Conservation (phyloP, 768 basidiomycete species). For the Naematelia encephala region DNA sequence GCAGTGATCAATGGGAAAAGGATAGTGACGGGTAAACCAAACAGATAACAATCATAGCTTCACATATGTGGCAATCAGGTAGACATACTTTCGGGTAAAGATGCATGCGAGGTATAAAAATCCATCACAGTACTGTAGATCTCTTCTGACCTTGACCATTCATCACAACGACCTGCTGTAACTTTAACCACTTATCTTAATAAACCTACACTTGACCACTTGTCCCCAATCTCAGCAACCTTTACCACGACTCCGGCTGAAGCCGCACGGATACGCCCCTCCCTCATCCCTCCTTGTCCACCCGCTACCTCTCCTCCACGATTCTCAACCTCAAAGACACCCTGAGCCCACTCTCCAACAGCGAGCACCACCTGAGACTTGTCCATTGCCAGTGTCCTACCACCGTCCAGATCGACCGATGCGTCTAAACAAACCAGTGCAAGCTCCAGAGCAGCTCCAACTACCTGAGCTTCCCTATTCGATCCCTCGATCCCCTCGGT, state of each 20-base stretch:
- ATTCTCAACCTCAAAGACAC: slow-evolving; percentile 64
- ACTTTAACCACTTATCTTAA: no score
- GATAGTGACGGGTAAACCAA: not conserved
- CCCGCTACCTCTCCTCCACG: slow-evolving; percentile 61
- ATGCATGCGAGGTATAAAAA: not conserved
- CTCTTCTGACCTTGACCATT: no score
- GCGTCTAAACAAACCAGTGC: slow-evolving; percentile 72
- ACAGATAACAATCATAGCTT: no score
- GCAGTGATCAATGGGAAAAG: not conserved
- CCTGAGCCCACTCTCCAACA: slow-evolving; percentile 74
- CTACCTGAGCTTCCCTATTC: slow-evolving; percentile 65
- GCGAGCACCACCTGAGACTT: slow-evolving; percentile 68
- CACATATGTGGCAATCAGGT: no score
- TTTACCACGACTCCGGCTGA: slow-evolving; percentile 79
- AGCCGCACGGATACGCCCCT: slow-evolving; percentile 61
- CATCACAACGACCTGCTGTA: no score
- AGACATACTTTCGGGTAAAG: not conserved
- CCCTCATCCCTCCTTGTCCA: slow-evolving; percentile 62
- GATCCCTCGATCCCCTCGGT: slow-evolving; percentile 9
- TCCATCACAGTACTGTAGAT: not conserved
- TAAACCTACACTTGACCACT: slow-evolving; percentile 64
- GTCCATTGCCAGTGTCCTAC: slow-evolving; percentile 69
- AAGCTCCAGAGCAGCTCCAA: slow-evolving; percentile 73
- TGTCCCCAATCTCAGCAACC: slow-evolving; percentile 66
- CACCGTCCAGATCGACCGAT: slow-evolving; percentile 71